These are phyloP conservation scores for Cyclotella choctawhatcheeana DNA, from an alignment of 108 stramenopile species.

Conservation along the genomic window DNA sequence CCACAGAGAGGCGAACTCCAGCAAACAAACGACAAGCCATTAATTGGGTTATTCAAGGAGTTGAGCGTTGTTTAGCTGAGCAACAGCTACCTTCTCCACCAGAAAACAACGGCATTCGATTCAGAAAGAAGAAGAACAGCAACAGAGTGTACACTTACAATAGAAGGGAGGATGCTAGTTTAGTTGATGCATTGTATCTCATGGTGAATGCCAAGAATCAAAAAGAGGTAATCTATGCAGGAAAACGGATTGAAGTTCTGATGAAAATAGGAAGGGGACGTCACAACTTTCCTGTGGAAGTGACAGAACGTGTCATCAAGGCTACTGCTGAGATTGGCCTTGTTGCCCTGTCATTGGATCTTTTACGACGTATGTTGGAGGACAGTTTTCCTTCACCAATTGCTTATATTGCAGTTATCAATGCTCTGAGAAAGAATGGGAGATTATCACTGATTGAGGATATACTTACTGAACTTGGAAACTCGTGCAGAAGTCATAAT, in stretches of 20 bases:
- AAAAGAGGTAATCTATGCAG: constrained; percentile 38
- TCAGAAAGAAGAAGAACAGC: constrained; percentile 12
- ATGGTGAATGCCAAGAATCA: constrained; percentile 38
- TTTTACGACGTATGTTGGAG: constrained; percentile 40
- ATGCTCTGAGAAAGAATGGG: constrained; percentile 48
- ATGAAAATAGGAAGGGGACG: constrained; percentile 5
- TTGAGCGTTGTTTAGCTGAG: constrained; percentile 43
- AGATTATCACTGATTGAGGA: constrained; percentile 47
- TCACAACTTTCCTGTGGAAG: constrained; percentile 39
- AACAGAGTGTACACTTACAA: constrained; percentile 24
- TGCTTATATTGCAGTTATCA: constrained; percentile 56
- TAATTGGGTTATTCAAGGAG: constrained; percentile 45
- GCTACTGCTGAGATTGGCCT: constrained; percentile 65
- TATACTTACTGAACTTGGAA: constrained; percentile 44
- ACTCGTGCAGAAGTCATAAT: constrained; percentile 19
- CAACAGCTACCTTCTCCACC: constrained; percentile 3
- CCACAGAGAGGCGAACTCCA: constrained; percentile 20
- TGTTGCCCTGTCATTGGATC: constrained; percentile 45
- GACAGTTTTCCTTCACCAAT: constrained; percentile 51
- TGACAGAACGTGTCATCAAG: constrained; percentile 66
- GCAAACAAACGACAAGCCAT: constrained; percentile 42
- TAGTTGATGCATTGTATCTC: constrained; percentile 48
- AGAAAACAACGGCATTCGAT: neutral
- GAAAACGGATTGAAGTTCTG: constrained; percentile 28
- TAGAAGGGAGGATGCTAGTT: constrained; percentile 32